phyloP scores from a whole-genome alignment of 108 stramenopile genomes.

The Cyclostephanos invisitatus region DNA sequence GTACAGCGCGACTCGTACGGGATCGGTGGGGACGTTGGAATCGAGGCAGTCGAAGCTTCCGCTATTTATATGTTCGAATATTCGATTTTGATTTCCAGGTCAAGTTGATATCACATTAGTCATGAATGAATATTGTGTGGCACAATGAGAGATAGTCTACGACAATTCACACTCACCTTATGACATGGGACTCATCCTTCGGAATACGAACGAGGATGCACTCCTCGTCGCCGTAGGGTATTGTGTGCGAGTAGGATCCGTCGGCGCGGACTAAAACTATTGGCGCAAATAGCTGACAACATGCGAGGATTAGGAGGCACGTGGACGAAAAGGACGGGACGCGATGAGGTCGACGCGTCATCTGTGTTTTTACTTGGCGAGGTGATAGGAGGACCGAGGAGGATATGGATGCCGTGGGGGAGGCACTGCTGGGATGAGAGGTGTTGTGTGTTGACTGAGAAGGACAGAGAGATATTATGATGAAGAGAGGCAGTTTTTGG shows the following conservation, averaged over 20 bases:
- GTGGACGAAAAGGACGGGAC: background rate
- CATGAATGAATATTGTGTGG: no score
- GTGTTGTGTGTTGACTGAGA: no score
- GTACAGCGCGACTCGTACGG: slow-evolving; percentile 45
- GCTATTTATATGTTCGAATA: slow-evolving; percentile 11
- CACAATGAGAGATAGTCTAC: no score
- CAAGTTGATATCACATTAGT: no score
- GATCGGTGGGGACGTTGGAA: slow-evolving; percentile 28
- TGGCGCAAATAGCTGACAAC: background rate
- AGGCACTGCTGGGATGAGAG: no score
- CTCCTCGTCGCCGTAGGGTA: slow-evolving; percentile 43
- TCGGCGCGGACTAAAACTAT: slow-evolving; percentile 18
- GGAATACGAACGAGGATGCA: slow-evolving; percentile 45
- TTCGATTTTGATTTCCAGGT: no score
- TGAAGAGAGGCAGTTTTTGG: no score
- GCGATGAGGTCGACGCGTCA: background rate
- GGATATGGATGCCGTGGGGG: no score
- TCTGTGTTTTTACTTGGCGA: no score
- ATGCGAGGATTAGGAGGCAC: background rate
- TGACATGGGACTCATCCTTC: slow-evolving; percentile 14
- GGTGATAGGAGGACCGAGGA: no score
- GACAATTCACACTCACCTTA: slow-evolving; percentile 33
- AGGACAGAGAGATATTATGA: no score
- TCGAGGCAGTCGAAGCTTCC: slow-evolving; percentile 47
- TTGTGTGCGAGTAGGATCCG: slow-evolving; percentile 35